A percentile compares a stretch with the other conserved stretches of the same genome.
These are phyloP conservation scores for Davidsoniella virescens DNA, from an alignment of 2,329 filamentous ascomycete genomes.

Conservation along the genomic window DNA sequence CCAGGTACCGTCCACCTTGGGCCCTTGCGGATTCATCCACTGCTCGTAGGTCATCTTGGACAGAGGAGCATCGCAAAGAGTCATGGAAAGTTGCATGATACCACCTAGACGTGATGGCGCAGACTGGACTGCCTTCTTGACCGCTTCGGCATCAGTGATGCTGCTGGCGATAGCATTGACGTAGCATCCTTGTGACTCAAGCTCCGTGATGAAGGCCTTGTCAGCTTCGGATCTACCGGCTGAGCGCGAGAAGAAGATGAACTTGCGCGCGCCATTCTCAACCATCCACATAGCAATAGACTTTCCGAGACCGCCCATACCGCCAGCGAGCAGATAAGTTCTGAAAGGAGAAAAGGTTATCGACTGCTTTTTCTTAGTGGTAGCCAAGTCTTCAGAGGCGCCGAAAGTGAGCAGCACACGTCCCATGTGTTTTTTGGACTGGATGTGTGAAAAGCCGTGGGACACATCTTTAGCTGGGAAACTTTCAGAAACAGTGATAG, in stretches of 20 bases:
- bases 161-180: slow-evolving; percentile 14
- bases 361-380: slow-evolving; percentile 13
- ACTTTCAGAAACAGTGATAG: too few species aligned
- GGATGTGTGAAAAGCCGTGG: too few species aligned
- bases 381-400: background rate
- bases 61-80: slow-evolving; percentile 22
- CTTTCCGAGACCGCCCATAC: slow-evolving; percentile 16
- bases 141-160: slow-evolving; percentile 7
- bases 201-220: slow-evolving; percentile 13
- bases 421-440: background rate
- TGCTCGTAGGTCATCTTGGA: slow-evolving; percentile 17
- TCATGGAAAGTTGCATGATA: slow-evolving; percentile 19
- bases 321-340: slow-evolving; percentile 17
- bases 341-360: too few species aligned
- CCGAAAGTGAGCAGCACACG: slow-evolving; percentile 22
- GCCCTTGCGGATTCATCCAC: slow-evolving; percentile 17
- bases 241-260: slow-evolving; percentile 20
- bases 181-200: slow-evolving; percentile 9
- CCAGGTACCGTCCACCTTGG: slow-evolving; percentile 22
- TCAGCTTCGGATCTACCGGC: slow-evolving; percentile 15
- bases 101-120: slow-evolving; percentile 16
- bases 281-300: slow-evolving; percentile 14
- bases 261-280: slow-evolving; percentile 16
- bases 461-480: too few species aligned
- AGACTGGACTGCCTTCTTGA: slow-evolving; percentile 10